Base-by-base conservation (phyloP, 2,329 filamentous ascomycete genomes). In the Fusarium sp. region DNA sequence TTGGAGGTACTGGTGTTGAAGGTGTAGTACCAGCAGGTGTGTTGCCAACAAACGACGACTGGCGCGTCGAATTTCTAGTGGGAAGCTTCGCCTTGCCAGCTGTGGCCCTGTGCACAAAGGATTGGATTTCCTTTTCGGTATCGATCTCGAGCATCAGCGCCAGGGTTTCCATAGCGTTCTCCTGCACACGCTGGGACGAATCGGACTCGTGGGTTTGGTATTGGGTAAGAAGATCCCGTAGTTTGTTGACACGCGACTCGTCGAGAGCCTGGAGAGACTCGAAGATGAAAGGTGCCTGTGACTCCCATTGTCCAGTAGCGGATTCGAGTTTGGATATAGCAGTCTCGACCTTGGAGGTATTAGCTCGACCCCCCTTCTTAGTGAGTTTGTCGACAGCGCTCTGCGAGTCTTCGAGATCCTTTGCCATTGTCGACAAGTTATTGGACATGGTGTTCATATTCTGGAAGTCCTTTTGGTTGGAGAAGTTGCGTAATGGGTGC, bases 191-290 rank as follows among this genome's bases (percentile, higher is more conserved):
- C 79, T 97, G 92, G 18, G 95, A 90, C 73, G 93, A 90, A 77
- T 99, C 96, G 29, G 93, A 89, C 79, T 98, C 95, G 78, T 97
- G 92, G 0, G 96, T 99, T 80, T 97, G 91, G 75, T 95, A 92
- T 77, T 98, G 95, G 1, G 96, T 98, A 65, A 99, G 87, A 43
- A 93, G 88, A 80, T 98, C 95, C 67, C 95, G 92, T 63, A 99
- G 85, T 77, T 97, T 92, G 79, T 98, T 97, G 72, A 97, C 85
- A 59, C 96, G 90, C 74, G 89, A 91, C 83, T 99, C 96, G 77
- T 99, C 96, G 32, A 97, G 84, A 8, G 93, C 91, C 79, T 99
- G 96, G 27, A 99, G 88, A 66, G 91, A 92, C 81, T 99, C 96
- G 77, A 97, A 98, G 66, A 98, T 92, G 80, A 93, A 98, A 2